Base-by-base conservation (phyloP, 192 early-diverging fungal species). In the Coemansia sp. region DNA sequence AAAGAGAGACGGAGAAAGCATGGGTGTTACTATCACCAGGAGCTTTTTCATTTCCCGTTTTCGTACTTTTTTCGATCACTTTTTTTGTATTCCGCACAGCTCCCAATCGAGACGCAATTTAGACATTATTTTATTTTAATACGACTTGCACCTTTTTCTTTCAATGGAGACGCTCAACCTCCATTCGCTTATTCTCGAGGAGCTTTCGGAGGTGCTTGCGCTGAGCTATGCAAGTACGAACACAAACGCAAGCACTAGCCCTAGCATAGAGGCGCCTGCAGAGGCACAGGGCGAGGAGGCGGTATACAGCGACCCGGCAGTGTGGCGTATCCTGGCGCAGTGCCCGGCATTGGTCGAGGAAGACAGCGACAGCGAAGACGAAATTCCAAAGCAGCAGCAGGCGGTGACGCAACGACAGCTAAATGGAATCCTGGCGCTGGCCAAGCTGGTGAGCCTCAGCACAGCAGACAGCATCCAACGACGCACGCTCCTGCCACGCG, bases 151-250 rank as follows among this genome's bases (percentile, higher is more conserved):
- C n/a, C n/a, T n/a, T n/a, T n/a, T n/a, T n/a, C n/a, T n/a, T n/a
- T 18, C 13, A 21, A 79, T 79, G 76, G 71, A 73, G 44, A 42
- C 57, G 24, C 22, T 64, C 23, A 55, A 73, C 47, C 62, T 79
- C 42, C 77, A 79, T 30, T 73, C 69, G 63, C 77, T 73, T 18
- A 79, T 79, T 66, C 67, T 79, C 50, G 77, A 79, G 52, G 77
- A 79, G 63, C 67, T 79, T n/a, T 69, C 77, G 8, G 50, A 51
- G 49, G 62, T 69, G 4, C 66, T 79, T 18, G 62, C 66, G 18
- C 41, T 59, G 18, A 59, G 64, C 15, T 62, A 52, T 25, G 59
- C 54, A 17, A 17, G 51, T n/a, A 5, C 46, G 11, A 24, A 56
- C 1, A 27, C 50, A n/a, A n/a, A n/a, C n/a, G n/a, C n/a, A n/a